Conservation (phyloP, 2,329 filamentous ascomycete species). For the Colletotrichum tamarilloi region DNA sequence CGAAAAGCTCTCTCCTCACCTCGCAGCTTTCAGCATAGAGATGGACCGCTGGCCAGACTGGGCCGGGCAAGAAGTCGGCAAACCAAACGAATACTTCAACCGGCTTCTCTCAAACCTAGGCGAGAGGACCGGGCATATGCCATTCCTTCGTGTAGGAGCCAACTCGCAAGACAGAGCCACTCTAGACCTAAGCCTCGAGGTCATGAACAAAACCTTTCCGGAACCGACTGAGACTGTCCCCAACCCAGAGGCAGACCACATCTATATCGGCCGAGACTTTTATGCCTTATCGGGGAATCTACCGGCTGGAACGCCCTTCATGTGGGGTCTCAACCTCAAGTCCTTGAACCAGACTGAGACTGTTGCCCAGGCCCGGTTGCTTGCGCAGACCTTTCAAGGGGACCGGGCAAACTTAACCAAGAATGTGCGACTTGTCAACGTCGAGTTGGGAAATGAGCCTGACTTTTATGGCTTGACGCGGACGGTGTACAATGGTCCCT, state of each 20-base stretch:
- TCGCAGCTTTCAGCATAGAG: neutral
- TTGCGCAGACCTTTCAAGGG: slow-evolving; percentile 3
- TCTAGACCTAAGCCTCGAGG: neutral
- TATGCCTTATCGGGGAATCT: slow-evolving; percentile 6
- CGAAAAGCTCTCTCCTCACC: neutral
- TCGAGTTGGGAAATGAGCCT: slow-evolving; percentile 6
- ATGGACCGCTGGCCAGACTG: slow-evolving; percentile 12
- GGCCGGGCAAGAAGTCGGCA: neutral
- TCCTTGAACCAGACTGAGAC: neutral
- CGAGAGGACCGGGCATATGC: neutral
- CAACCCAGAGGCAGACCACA: slow-evolving; percentile 2
- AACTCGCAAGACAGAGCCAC: slow-evolving; percentile 15
- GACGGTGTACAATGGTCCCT: neutral
- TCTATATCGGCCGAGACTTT: slow-evolving; percentile 6
- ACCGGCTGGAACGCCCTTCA: neutral
- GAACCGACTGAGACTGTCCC: neutral
- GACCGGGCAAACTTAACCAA: neutral
- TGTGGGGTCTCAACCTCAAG: slow-evolving; percentile 14
- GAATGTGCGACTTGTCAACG: neutral
- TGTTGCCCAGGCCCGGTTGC: neutral
- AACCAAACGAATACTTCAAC: slow-evolving; percentile 14
- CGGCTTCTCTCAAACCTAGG: slow-evolving; percentile 2
- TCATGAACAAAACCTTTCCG: slow-evolving; percentile 7
- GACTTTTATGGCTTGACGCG: slow-evolving; percentile 3
- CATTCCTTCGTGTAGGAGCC: neutral